Conservation (phyloP, 257 asterid species). For the Lithospermum erythrorhizon region DNA sequence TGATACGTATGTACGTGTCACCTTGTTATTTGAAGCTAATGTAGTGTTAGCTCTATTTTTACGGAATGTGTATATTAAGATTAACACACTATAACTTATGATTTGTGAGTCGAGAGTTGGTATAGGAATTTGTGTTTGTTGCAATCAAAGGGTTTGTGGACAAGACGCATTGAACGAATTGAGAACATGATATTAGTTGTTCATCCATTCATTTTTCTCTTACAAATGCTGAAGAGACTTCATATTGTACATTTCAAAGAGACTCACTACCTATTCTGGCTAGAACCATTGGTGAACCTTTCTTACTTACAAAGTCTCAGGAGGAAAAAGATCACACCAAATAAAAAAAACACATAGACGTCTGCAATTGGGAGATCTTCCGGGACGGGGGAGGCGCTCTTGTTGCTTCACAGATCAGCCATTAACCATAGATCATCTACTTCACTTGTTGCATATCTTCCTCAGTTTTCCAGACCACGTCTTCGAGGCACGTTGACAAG, state of each 20-base stretch:
- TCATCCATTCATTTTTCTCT: too few species aligned
- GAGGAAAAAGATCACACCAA: slow-evolving; percentile 32
- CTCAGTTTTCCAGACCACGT: slow-evolving; percentile 87
- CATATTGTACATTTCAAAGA: slow-evolving; percentile 3
- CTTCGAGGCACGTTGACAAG: slow-evolving; percentile 61
- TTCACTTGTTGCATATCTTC: slow-evolving; percentile 65
- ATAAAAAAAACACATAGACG: slow-evolving; percentile 19
- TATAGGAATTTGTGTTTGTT: too few species aligned
- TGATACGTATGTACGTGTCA: too few species aligned
- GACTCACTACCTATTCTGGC: slow-evolving; percentile 6
- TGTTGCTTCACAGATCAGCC: not conserved
- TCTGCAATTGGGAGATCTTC: not conserved
- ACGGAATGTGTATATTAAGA: too few species aligned
- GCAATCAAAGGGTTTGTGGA: too few species aligned
- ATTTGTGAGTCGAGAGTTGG: too few species aligned
- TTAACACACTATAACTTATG: too few species aligned
- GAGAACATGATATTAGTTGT: too few species aligned
- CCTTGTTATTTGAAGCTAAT: too few species aligned
- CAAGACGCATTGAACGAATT: too few species aligned
- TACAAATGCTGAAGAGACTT: too few species aligned
- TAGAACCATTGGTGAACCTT: slow-evolving; percentile 5
- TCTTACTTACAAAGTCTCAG: slow-evolving; percentile 14
- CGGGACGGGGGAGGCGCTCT: slow-evolving; percentile 4
- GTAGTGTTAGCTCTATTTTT: too few species aligned
- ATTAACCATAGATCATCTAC: slow-evolving; percentile 15